Percentiles rank a stretch among this genome's conserved stretches.
These are phyloP conservation scores for Microglena sp. DNA, from an alignment of 139 green algal genomes.

Conservation along the genomic window DNA sequence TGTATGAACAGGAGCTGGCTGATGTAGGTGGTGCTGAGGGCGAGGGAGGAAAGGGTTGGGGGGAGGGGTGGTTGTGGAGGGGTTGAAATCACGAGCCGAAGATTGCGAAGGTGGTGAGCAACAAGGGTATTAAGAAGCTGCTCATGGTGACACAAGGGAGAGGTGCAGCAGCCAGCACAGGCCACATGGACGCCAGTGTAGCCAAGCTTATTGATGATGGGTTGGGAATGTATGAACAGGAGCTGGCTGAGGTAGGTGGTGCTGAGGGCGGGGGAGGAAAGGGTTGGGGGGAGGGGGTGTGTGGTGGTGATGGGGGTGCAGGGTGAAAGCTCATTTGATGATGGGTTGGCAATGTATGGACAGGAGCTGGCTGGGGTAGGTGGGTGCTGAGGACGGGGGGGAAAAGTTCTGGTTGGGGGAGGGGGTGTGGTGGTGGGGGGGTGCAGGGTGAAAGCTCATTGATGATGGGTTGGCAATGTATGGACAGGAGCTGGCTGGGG, in stretches of 20 bases:
- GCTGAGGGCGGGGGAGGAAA: not conserved
- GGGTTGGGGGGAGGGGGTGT: too few species aligned
- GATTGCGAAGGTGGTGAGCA: too few species aligned
- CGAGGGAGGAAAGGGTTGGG: too few species aligned
- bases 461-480: constrained; percentile 74
- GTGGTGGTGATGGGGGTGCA: too few species aligned
- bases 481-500: constrained; percentile 34
- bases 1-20: constrained; percentile 53
- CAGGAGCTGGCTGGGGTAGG: too few species aligned
- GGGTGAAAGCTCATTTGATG: too few species aligned
- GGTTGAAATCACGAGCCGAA: too few species aligned
- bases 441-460: too few species aligned
- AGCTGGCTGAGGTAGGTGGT: constrained; percentile 17
- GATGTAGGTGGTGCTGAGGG: not conserved
- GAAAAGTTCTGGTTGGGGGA: too few species aligned
- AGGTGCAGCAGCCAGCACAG: not conserved
- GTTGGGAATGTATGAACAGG: constrained; percentile 60
- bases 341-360: constrained; percentile 73
- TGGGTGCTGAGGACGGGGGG: not conserved
- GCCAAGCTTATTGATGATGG: constrained; percentile 64
- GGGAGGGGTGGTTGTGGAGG: too few species aligned
- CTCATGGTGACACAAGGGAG: constrained; percentile 56
- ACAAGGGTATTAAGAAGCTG: constrained; percentile 68
- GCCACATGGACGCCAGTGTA: too few species aligned
- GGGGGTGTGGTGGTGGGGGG: too few species aligned